Percentiles rank a stretch among this genome's conserved stretches.
Evolutionary conservation across 768 basidiomycete species (phyloP).

Genomic region (Epithele typhae): DNA sequence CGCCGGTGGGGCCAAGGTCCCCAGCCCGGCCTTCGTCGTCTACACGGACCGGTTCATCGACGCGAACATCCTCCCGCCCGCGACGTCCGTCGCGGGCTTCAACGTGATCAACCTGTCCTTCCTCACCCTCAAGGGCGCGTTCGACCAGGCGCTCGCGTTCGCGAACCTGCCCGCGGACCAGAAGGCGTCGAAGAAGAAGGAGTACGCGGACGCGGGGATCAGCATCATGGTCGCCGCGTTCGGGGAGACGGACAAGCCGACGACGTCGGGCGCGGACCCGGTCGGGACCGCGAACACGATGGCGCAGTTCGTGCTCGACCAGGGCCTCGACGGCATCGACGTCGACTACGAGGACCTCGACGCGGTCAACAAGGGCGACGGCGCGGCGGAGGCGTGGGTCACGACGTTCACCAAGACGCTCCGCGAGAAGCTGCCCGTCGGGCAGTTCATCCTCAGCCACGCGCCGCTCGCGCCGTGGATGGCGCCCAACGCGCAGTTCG

Average conservation of each 20-base stretch:
- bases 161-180: constrained; percentile 1
- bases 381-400: constrained; percentile 20
- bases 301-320: constrained; percentile 29
- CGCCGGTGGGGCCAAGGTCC: too few species aligned
- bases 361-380: constrained; percentile 17
- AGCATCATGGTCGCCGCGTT: constrained; percentile 20
- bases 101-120: constrained; percentile 11
- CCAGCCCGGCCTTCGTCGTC: constrained; percentile 8
- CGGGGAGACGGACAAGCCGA: constrained; percentile 26
- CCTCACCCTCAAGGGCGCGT: constrained; percentile 7
- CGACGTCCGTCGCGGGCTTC: constrained; percentile 10
- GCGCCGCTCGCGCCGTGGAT: constrained; percentile 25
- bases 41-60: constrained; percentile 12
- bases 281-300: constrained; percentile 27
- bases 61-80: constrained; percentile 11
- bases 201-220: constrained; percentile 20
- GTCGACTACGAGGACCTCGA: constrained; percentile 22
- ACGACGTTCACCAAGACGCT: constrained; percentile 19
- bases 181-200: constrained; percentile 15
- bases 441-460: constrained; percentile 17
- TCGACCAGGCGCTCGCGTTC: constrained; percentile 9
- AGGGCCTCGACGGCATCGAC: constrained; percentile 24
- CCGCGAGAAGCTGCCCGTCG: constrained; percentile 18
- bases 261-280: constrained; percentile 26
- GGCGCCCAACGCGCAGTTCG: constrained; percentile 17